phyloP scores from a whole-genome alignment of 257 asterid species.

The Penstemon davidsonii region DNA sequence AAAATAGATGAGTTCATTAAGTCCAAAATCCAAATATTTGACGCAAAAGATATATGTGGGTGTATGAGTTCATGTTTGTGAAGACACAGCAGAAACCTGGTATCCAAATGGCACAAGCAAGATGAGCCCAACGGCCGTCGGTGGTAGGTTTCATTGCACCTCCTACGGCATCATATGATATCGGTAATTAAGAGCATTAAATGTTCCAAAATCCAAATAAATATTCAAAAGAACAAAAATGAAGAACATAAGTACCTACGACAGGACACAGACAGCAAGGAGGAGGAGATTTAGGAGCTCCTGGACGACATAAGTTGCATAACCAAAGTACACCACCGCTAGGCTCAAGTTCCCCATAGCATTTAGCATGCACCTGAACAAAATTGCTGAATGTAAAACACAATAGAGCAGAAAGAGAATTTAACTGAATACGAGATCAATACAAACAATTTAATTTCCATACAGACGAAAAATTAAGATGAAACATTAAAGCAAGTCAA shows the following conservation, averaged over 20 bases:
- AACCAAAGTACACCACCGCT: slow-evolving; percentile 87
- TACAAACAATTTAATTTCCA: too few relatives aligned
- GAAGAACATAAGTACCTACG: slow-evolving; percentile 51
- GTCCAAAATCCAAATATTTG: neutral
- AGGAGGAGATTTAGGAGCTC: slow-evolving; percentile 69
- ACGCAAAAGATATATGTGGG: neutral
- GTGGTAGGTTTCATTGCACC: slow-evolving; percentile 99
- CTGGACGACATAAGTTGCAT: slow-evolving; percentile 98
- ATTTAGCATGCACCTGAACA: slow-evolving; percentile 94
- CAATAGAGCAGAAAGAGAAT: neutral
- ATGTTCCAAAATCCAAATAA: slow-evolving; percentile 7
- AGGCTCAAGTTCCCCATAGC: slow-evolving; percentile 93
- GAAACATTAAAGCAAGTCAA: too few relatives aligned
- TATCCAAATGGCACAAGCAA: slow-evolving; percentile 99
- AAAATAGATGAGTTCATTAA: slow-evolving; percentile 23
- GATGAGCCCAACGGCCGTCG: slow-evolving; percentile 99
- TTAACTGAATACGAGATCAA: neutral
- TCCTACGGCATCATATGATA: slow-evolving; percentile 48
- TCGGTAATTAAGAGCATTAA: slow-evolving; percentile 13
- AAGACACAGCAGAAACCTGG: slow-evolving; percentile 60
- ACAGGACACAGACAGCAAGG: slow-evolving; percentile 97
- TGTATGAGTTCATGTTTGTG: neutral
- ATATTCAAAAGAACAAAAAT: slow-evolving; percentile 25
- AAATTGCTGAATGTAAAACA: slow-evolving; percentile 24
- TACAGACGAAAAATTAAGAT: too few relatives aligned